Evolutionary conservation across 2,329 filamentous ascomycete genomes (phyloP).

Genomic region (Elsinoe fawcettii): DNA sequence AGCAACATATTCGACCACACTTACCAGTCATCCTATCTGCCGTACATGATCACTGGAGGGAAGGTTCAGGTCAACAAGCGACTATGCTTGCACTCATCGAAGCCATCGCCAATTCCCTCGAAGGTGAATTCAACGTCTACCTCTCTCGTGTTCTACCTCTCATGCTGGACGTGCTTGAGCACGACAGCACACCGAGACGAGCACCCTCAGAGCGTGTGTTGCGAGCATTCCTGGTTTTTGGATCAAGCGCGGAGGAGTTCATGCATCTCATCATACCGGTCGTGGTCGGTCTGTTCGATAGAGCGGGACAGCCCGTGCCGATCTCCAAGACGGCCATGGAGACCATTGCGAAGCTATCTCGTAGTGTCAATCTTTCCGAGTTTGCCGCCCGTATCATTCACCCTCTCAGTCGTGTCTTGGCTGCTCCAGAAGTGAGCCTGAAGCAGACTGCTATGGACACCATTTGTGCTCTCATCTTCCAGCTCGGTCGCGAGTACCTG

Average conservation of each 20-base stretch:
- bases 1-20: slow-evolving; percentile 90
- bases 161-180: slow-evolving; percentile 90
- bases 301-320: slow-evolving; percentile 67
- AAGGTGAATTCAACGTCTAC: slow-evolving; percentile 97
- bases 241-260: slow-evolving; percentile 91
- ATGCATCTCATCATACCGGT: slow-evolving; percentile 98
- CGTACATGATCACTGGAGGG: slow-evolving; percentile 84
- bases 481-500: slow-evolving; percentile 88
- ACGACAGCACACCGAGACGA: slow-evolving; percentile 68
- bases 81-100: slow-evolving; percentile 91
- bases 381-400: slow-evolving; percentile 96
- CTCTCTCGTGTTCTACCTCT: slow-evolving; percentile 79
- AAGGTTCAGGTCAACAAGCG: slow-evolving; percentile 69
- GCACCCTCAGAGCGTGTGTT: slow-evolving; percentile 81
- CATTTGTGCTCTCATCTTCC: slow-evolving; percentile 88
- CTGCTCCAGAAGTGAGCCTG: slow-evolving; percentile 62
- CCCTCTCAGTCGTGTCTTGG: slow-evolving; percentile 75
- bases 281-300: slow-evolving; percentile 90
- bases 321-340: slow-evolving; percentile 87
- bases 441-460: slow-evolving; percentile 84
- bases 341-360: slow-evolving; percentile 85
- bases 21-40: slow-evolving; percentile 78
- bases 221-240: slow-evolving; percentile 92
- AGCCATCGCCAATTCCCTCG: slow-evolving; percentile 83
- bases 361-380: slow-evolving; percentile 94